Evolutionary conservation across 1,284 basidiomycete species (phyloP), one percentile per base, ranked within the genome.

Genomic region (Trametes polyzona): DNA sequence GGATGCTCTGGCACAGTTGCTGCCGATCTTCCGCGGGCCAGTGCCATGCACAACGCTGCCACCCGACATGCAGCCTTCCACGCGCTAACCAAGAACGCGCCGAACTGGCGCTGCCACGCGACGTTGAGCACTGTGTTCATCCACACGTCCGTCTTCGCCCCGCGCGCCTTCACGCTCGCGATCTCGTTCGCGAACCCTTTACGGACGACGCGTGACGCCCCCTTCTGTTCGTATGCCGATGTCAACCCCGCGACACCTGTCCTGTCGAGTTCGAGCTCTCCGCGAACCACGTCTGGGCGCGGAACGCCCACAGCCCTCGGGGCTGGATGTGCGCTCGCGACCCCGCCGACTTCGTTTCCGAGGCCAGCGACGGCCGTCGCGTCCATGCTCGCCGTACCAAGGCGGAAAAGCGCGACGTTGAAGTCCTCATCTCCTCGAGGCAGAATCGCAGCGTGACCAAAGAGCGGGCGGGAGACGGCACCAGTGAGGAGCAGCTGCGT

Each of bases 311-410:
- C 43, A 3, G 70, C 63, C 47, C 65, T 71, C 30, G 48, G 39
- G 7, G 33, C 42, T 26, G 51, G 52, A 14, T 37, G 55, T 50
- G 74, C 60, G 24, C 76, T 73, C 41, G 76, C 64, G 32, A 90
- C 75, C 1, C 79, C 74, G 17, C 82, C 81, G 19, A 90, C 83
- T 69, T 92, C 88, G 65, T 92, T 90, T 1, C 86, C 85, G 65
- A 88, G 78, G 1, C 89, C 90, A 17, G 83, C 79, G 17, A 88
- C 77, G 49, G 82, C 83, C 0, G 88, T 90, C 0, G 86, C 85
- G 68, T 91, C 88, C 47, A 92, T 73, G 65, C 86, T 88, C 2
- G 87, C 88, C 0, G 86, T 87, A 8, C 88, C 87, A 16, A 90
- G 75, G 21, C 89, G 82, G 47, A 90, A 76, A 30, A 92, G 75